Percentiles rank a stretch among this genome's conserved stretches.
Evolutionary conservation across 768 basidiomycete species (phyloP).

Genomic region (Ramaria sp.): DNA sequence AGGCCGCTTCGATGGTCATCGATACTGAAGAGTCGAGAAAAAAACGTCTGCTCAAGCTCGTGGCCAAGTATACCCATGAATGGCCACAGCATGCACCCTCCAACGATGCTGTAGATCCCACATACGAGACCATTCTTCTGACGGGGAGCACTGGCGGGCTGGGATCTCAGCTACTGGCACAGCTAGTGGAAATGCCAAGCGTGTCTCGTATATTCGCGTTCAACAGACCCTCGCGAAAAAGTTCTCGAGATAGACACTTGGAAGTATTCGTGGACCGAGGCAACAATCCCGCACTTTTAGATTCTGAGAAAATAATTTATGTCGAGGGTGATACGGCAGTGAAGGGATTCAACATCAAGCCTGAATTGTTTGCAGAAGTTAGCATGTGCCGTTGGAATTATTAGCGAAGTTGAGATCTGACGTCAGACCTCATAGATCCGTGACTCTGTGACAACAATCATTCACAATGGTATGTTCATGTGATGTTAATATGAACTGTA

Average conservation of each 20-base stretch:
- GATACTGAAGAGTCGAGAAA: not conserved
- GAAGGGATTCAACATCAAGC: slow-evolving; percentile 17
- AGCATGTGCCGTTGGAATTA: too few relatives aligned
- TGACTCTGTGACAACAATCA: too few relatives aligned
- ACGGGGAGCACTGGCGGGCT: slow-evolving; percentile 12
- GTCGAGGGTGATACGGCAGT: slow-evolving; percentile 27
- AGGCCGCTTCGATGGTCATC: too few relatives aligned
- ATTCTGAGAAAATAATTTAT: slow-evolving; percentile 24
- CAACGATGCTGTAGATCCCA: slow-evolving; percentile 2
- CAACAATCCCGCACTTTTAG: slow-evolving; percentile 17
- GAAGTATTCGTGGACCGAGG: slow-evolving; percentile 25
- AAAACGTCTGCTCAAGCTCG: not conserved
- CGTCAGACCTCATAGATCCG: too few relatives aligned
- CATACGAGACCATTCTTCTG: not conserved
- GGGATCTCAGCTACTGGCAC: slow-evolving; percentile 8
- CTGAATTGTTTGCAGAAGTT: slow-evolving; percentile 16
- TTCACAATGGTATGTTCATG: too few relatives aligned
- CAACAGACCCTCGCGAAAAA: too few relatives aligned
- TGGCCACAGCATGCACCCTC: slow-evolving; percentile 2
- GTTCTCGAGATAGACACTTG: too few relatives aligned
- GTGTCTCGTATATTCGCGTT: slow-evolving; percentile 8
- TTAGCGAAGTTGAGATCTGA: too few relatives aligned
- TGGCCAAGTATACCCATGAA: slow-evolving; percentile 3
- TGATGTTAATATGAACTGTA: too few relatives aligned
- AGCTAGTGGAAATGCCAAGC: not conserved